These are phyloP conservation scores for Psidium friedrichsthalianum DNA, from an alignment of 345 rosid genomes.

Conservation along the genomic window DNA sequence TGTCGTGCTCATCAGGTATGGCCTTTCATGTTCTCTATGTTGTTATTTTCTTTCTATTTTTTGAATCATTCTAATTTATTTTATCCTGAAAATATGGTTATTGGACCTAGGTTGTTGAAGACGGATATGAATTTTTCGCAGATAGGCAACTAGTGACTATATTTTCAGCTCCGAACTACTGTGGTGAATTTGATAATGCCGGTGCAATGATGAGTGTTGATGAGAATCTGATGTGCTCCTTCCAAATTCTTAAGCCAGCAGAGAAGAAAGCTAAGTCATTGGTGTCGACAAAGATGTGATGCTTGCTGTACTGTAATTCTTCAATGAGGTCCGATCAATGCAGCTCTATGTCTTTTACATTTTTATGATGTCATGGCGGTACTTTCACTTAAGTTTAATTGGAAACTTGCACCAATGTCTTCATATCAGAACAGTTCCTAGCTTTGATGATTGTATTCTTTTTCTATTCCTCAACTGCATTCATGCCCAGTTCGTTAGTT, in stretches of 20 bases:
- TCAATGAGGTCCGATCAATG: slow-evolving; percentile 18
- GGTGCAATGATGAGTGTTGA: slow-evolving; percentile 97
- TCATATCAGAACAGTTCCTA: not conserved
- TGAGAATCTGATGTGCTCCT: slow-evolving; percentile 82
- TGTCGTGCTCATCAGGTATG: slow-evolving; percentile 96
- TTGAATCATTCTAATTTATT: not conserved
- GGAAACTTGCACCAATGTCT: not conserved
- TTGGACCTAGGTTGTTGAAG: slow-evolving; percentile 74
- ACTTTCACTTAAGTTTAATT: not conserved
- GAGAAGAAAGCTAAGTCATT: slow-evolving; percentile 65
- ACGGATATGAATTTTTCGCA: slow-evolving; percentile 97
- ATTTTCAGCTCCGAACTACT: slow-evolving; percentile 92
- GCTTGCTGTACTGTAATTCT: slow-evolving; percentile 1
- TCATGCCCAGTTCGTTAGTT: not conserved
- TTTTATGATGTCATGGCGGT: not conserved
- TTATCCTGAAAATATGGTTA: not conserved
- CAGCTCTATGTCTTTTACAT: not conserved
- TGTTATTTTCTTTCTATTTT: not conserved
- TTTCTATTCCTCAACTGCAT: not conserved
- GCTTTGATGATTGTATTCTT: not conserved
- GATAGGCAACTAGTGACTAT: slow-evolving; percentile 87
- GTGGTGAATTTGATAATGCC: slow-evolving; percentile 98
- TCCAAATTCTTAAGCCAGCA: slow-evolving; percentile 91
- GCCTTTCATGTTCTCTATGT: not conserved
- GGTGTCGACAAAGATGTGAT: slow-evolving; percentile 59